phyloP scores from a whole-genome alignment of 108 stramenopile genomes.

The Skeletonema grethae region DNA sequence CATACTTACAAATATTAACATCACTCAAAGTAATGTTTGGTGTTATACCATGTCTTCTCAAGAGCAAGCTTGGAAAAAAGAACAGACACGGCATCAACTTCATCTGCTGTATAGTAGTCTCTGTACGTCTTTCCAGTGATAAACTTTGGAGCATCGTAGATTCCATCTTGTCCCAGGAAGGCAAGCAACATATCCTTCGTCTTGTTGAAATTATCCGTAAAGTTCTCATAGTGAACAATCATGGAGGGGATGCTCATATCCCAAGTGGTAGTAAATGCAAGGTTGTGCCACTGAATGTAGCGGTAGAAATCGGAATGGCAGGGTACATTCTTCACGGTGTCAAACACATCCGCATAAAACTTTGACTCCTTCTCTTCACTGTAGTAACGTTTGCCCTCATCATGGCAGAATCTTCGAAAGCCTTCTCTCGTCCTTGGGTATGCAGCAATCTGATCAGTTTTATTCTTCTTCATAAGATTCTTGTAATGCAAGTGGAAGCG shows the following conservation, averaged over 20 bases:
- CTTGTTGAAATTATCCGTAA: constrained; percentile 49
- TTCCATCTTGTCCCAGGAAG: constrained; percentile 56
- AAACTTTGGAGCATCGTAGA: constrained; percentile 33
- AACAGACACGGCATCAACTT: constrained; percentile 20
- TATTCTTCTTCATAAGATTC: constrained; percentile 24
- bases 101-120: constrained; percentile 48
- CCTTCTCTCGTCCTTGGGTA: constrained; percentile 49
- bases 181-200: constrained; percentile 55
- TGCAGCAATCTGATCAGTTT: constrained; percentile 21
- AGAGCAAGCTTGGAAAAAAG: constrained; percentile 39
- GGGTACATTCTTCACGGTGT: constrained; percentile 53
- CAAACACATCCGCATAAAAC: constrained; percentile 32
- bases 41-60: constrained; percentile 36
- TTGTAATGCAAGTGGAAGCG: constrained; percentile 58
- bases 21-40: constrained; percentile 44
- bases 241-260: constrained; percentile 57
- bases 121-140: constrained; percentile 52
- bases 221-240: constrained; percentile 82
- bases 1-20: background rate
- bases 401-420: constrained; percentile 53
- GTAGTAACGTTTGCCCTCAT: constrained; percentile 10
- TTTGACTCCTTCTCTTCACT: constrained; percentile 28
- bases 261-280: constrained; percentile 54
- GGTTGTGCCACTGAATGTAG: constrained; percentile 86
- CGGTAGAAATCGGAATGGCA: constrained; percentile 79